Evolutionary conservation across 192 early-diverging fungal species (phyloP).

Genomic region (Coemansia sp.): DNA sequence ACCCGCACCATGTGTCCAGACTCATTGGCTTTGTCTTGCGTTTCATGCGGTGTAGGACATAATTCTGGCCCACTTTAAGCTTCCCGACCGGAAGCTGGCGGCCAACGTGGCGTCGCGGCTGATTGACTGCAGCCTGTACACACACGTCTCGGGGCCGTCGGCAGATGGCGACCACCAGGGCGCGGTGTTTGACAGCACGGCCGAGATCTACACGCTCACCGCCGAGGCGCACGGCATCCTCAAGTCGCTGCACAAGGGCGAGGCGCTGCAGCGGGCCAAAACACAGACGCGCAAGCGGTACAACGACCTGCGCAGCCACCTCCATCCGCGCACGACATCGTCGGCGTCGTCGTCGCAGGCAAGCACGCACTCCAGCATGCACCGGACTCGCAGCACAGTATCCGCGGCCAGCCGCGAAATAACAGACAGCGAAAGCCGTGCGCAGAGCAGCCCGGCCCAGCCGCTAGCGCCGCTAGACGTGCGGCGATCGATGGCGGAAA

Average conservation of each 20-base stretch:
- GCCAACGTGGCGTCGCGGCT: constrained; percentile 43
- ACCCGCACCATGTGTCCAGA: not conserved
- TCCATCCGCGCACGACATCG: constrained; percentile 25
- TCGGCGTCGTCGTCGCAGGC: not conserved
- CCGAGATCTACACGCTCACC: constrained; percentile 51
- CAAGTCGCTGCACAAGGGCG: constrained; percentile 27
- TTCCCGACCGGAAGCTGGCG: constrained; percentile 48
- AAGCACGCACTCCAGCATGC: constrained; percentile 4
- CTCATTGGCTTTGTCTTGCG: not conserved
- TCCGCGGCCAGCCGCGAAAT: not conserved
- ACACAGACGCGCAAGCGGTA: constrained; percentile 44
- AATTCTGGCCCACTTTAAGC: constrained; percentile 46
- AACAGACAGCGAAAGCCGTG: not conserved
- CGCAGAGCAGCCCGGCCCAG: constrained; percentile 3
- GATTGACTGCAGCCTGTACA: constrained; percentile 51
- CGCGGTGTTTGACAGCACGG: constrained; percentile 47
- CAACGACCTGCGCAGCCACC: constrained; percentile 36
- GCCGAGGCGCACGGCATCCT: constrained; percentile 23
- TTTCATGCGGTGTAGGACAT: constrained; percentile 35
- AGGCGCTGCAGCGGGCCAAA: constrained; percentile 32
- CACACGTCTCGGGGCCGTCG: constrained; percentile 45
- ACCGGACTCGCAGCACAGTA: constrained; percentile 1
- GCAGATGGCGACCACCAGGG: not conserved
- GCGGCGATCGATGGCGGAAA: constrained; percentile 7
- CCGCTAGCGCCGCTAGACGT: constrained; percentile 39